Base-by-base conservation (phyloP, 176 grass and related monocot genomes). In the Lolium perenne region DNA sequence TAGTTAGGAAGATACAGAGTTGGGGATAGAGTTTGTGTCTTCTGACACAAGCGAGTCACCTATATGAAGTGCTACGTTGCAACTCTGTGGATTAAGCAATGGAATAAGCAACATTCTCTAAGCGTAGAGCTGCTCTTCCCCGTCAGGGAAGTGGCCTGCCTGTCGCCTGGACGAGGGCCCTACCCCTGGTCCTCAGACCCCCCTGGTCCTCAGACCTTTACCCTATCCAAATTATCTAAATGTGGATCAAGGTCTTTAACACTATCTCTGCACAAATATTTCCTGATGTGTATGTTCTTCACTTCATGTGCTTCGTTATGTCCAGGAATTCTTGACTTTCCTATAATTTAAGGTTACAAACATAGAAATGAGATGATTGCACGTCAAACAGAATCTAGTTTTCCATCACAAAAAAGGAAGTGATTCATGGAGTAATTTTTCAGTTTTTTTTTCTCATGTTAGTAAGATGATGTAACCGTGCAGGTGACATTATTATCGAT, bases 401-500 rank as follows among this genome's bases (percentile, higher is more conserved):
- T 56, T 56, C 17, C 54, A 56, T 56, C 54, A 56, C 54, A 56
- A 20, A 17, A 56, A 56, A 56, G 17, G 54, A 56, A 20, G 54
- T 56, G 54, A 56, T 20, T 56, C 54, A 20, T 56, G 7, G 54
- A 56, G 54, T 56, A 56, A 56, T 56, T 20, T 50, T 56, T 56
- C 54, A 56, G 54, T 20, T 56, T 56, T 55, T 56, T 55, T 56
- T 20, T 17, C 54, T 56, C 54, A 56, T 56, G 16, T 56, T 20
- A 56, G 54, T 56, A 20, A 56, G 54, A 56, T 56, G 54, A 56
- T 56, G 17, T 20, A 56, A 56, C 54, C 54, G 6, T 56, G 16
- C 88, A 90, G 88, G 88, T 9, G 57, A 23, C 3, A 60, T 94
- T 41, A 23, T 83, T 32, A 45, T 94, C 15, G 89, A 94, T 12